Base-by-base conservation (phyloP, 192 early-diverging fungal genomes). In the Radiomyces spectabilis region DNA sequence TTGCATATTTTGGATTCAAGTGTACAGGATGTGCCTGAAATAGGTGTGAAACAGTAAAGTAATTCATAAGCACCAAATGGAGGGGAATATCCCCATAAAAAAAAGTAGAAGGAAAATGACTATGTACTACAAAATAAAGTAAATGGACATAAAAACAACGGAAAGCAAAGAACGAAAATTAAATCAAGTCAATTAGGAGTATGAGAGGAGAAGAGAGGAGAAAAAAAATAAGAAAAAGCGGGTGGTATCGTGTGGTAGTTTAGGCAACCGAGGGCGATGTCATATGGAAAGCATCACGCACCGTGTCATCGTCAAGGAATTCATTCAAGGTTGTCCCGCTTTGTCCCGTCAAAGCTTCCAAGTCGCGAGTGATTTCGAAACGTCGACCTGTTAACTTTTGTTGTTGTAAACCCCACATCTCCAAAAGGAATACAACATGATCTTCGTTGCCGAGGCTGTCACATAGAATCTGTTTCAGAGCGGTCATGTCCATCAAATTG, bases 341-440 rank as follows among this genome's bases (percentile, higher is more conserved):
- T 51, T 70, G 51, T 25, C 68, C 68, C 5, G 68, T 70, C 12
- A 70, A 41, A 33, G 40, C 37, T 51, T 70, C 68, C 4, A 70
- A 45, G 39, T 70, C 68, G 25, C 68, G 61, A 34, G 68, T 70
- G 33, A 63, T 54, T 46, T 70, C 68, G 24, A 70, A 52, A 0
- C 68, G 57, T 31, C 68, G 61, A 13, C 61, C 58, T 19, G 40
- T 48, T 1, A 61, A 39, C 22, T 51, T 57, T 25, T 53, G 61
- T 18, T 69, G 67, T 19, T 68, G 66, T 21, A 69, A 32, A 22
- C 66, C 66, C 68, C 68, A 70, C 56, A 70, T 59, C 25, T 70
- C 68, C 51, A 70, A 43, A 9, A 64, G 39, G 30, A 63, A 70
- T 13, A 31, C 47, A n/a, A 53, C 68, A 21, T 64, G 62, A 25